These are phyloP conservation scores for Arctostaphylos glauca DNA, from an alignment of 148 eudicot genomes.

Conservation along the genomic window DNA sequence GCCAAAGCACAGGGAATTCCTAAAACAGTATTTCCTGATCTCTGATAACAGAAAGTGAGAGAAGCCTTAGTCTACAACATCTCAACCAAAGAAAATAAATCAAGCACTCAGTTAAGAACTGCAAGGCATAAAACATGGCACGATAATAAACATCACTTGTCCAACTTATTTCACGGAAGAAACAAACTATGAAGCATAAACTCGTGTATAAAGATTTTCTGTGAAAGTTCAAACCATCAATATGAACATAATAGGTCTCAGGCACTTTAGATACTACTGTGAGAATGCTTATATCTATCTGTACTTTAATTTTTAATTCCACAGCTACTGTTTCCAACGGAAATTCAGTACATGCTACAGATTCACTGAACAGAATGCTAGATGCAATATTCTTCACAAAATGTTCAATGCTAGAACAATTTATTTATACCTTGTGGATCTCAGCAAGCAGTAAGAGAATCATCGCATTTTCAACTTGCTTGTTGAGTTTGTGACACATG, in stretches of 20 bases:
- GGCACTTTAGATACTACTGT: not conserved
- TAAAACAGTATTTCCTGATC: constrained; percentile 84
- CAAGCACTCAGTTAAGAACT: not conserved
- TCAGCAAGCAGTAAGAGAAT: constrained; percentile 92
- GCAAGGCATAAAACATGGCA: not conserved
- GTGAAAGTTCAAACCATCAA: not conserved
- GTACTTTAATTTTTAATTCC: not conserved
- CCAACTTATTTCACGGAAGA: not conserved
- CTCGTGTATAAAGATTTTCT: not conserved
- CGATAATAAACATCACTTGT: not conserved
- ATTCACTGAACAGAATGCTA: not conserved
- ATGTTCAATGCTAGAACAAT: not conserved
- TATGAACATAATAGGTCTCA: not conserved
- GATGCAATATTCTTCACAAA: not conserved
- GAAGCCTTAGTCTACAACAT: not conserved
- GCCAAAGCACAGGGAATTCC: constrained; percentile 97
- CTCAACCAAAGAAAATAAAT: constrained; percentile 1
- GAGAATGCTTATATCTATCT: not conserved
- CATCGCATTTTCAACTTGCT: constrained; percentile 81
- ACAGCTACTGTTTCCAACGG: not conserved
- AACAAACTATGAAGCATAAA: not conserved
- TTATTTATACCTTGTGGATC: constrained; percentile 75
- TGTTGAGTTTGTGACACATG: constrained; percentile 86
- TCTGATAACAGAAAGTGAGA: constrained; percentile 37
- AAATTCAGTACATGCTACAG: not conserved